These are phyloP conservation scores for Hortaea sp. DNA, from an alignment of 2,329 filamentous ascomycete genomes.

Conservation along the genomic window DNA sequence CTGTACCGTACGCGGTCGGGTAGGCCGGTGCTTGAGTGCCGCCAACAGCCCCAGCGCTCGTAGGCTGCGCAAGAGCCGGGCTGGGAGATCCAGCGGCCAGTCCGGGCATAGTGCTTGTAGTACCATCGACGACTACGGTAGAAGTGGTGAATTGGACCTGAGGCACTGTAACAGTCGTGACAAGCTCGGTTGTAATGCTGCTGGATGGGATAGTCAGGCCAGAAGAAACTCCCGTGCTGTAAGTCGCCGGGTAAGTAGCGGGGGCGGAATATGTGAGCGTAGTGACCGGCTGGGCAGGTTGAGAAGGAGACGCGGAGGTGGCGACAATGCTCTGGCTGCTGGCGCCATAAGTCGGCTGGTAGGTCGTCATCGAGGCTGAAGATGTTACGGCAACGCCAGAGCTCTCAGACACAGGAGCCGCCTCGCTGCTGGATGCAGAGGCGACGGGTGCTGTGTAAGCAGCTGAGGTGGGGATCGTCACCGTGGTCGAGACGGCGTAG, in stretches of 20 bases:
- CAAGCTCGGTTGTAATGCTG: slow-evolving; percentile 22
- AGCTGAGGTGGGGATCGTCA: slow-evolving; percentile 19
- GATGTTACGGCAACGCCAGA: not conserved
- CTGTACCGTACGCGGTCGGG: slow-evolving; percentile 10
- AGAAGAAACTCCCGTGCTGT: slow-evolving; percentile 24
- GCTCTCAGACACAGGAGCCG: not conserved
- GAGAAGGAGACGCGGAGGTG: slow-evolving; percentile 6
- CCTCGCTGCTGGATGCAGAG: not conserved
- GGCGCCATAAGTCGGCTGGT: not conserved
- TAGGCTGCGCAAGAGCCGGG: slow-evolving; percentile 1
- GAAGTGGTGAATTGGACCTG: slow-evolving; percentile 35
- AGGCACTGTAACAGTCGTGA: slow-evolving; percentile 36
- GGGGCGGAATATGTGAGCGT: slow-evolving; percentile 32
- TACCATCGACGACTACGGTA: slow-evolving; percentile 20
- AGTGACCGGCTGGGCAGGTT: slow-evolving; percentile 22
- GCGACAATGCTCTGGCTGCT: not conserved
- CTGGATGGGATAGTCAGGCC: slow-evolving; percentile 23
- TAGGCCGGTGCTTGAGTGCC: slow-evolving; percentile 1
- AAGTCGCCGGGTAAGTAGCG: slow-evolving; percentile 27
- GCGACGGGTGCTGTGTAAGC: not conserved
- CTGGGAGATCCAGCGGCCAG: slow-evolving; percentile 9
- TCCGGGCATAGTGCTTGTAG: slow-evolving; percentile 12
- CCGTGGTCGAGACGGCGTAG: slow-evolving; percentile 30
- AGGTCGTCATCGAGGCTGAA: not conserved
- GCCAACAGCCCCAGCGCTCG: slow-evolving; percentile 3